Evolutionary conservation across 768 basidiomycete genomes (phyloP), one percentile per base, ranked within the genome.

Genomic region (Podaxis sp.): DNA sequence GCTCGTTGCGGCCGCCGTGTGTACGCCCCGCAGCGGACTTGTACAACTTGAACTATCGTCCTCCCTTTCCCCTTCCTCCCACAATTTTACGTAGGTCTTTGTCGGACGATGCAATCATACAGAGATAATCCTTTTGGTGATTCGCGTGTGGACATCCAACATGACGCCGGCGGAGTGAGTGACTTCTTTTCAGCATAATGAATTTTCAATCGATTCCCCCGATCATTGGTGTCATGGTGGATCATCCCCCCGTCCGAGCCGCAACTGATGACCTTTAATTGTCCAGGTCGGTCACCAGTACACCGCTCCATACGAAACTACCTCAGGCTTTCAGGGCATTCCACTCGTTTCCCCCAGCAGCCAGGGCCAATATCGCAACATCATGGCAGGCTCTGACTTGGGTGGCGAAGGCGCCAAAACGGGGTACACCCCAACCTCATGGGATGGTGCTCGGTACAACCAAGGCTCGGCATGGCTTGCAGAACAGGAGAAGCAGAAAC

Each of bases 111-210:
- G 61, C 61, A 56, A 37, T 24, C 46, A 1, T 56, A 62, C 61
- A 56, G 36, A 50, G 54, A 62, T 11, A 60, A 60, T 33, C 59
- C 59, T 15, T 60, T 60, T 9, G n/a, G n/a, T 29, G 61, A 56
- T 12, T 55, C 61, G 11, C 17, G 13, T 2, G 15, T n/a, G 5
- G 29, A 36, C 43, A 1, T 38, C 6, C 12, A 8, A 27, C 17
- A 49, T 55, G 47, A 40, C 17, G 12, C 2, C 25, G 33, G 43
- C 4, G 37, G 33, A 27, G 61, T 55, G 33, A 49, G 52, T 54
- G 33, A 33, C 9, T 33, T 33, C 8, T 33, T 15, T 47, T 13
- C 8, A 36, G 0, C 27, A 7, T 22, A 9, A 8, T 7, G 7
- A n/a, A 11, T 12, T 24, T 24, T 33, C 27, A 29, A 47, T 5